phyloP scores from a whole-genome alignment of 2,329 filamentous ascomycete species.

The Nemania serpens region DNA sequence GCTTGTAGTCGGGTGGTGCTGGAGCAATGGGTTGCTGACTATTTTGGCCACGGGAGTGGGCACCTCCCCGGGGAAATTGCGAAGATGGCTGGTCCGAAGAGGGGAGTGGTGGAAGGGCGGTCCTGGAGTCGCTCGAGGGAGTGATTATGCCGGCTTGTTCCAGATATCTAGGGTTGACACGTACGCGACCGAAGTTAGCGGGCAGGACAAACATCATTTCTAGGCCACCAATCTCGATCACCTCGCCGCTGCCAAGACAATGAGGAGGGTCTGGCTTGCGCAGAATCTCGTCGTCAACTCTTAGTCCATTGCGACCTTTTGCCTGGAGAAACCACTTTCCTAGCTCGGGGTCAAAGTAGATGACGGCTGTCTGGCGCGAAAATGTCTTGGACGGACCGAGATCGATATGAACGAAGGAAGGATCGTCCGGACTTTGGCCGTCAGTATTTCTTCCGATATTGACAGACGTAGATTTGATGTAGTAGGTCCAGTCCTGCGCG shows the following conservation, averaged over 20 bases:
- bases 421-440: slow-evolving; percentile 49
- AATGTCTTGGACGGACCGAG: slow-evolving; percentile 83
- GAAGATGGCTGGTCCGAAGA: slow-evolving; percentile 36
- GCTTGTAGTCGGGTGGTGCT: slow-evolving; percentile 63
- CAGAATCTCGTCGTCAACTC: slow-evolving; percentile 74
- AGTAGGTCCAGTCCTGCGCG: slow-evolving; percentile 83
- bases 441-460: slow-evolving; percentile 76
- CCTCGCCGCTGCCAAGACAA: slow-evolving; percentile 79
- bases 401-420: slow-evolving; percentile 77
- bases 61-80: slow-evolving; percentile 29
- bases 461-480: slow-evolving; percentile 74
- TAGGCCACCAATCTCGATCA: slow-evolving; percentile 87
- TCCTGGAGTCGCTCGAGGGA: slow-evolving; percentile 35
- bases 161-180: slow-evolving; percentile 71
- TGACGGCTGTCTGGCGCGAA: slow-evolving; percentile 75
- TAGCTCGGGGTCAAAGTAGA: slow-evolving; percentile 70
- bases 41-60: slow-evolving; percentile 33
- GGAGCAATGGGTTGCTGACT: slow-evolving; percentile 59
- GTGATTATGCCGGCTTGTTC: slow-evolving; percentile 63
- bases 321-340: slow-evolving; percentile 83
- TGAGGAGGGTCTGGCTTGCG: slow-evolving; percentile 67
- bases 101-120: slow-evolving; percentile 38
- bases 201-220: slow-evolving; percentile 99
- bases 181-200: slow-evolving; percentile 66
- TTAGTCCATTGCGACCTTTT: slow-evolving; percentile 89